Evolutionary conservation across 1,284 basidiomycete genomes (phyloP), one percentile per base, ranked within the genome.

Genomic region (Pholiota adiposa): DNA sequence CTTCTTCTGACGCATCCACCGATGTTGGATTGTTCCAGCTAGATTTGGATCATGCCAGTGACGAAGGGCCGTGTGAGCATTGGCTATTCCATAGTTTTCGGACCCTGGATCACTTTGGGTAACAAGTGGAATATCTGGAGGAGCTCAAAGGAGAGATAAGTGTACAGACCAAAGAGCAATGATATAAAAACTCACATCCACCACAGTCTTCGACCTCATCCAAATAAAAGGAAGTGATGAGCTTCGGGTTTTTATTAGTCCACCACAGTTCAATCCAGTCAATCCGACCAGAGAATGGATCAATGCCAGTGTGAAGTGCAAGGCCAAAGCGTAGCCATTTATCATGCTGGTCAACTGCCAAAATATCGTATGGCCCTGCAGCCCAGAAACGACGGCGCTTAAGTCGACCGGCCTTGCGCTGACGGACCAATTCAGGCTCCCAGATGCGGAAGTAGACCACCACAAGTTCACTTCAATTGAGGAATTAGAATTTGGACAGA

Each of bases 211-310:
- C 44, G 0, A 66, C 61, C 2, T 67, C 63, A 2, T 73, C 66
- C 4, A 78, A 62, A 59, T 76, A 78, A 58, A 73, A 78, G 1
- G 64, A 61, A 1, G 64, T 40, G 27, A 80, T 72, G 1, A 79
- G 64, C 1, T 67, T 62, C 1, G 76, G 75, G 57, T 82, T 79
- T 0, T 50, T 62, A 53, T 79, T 81, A 0, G 68, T 80, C 75
- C 74, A 80, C 79, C 75, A 80, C 1, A 79, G 68, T 51, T 66
- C 69, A 43, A 76, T 46, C 77, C 78, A 82, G 1, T 70, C 54
- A n/a, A 78, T 69, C 0, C 55, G 16, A 0, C 79, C 77, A 44
- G 69, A 40, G 54, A 71, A 75, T 0, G 74, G 70, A 43, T 82
- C 76, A 3, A 75, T 40, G 1, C 72, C 67, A 11, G 68, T 61